These are phyloP conservation scores for Monosporascus sp. DNA, from an alignment of 2,329 filamentous ascomycete genomes.

Conservation along the genomic window DNA sequence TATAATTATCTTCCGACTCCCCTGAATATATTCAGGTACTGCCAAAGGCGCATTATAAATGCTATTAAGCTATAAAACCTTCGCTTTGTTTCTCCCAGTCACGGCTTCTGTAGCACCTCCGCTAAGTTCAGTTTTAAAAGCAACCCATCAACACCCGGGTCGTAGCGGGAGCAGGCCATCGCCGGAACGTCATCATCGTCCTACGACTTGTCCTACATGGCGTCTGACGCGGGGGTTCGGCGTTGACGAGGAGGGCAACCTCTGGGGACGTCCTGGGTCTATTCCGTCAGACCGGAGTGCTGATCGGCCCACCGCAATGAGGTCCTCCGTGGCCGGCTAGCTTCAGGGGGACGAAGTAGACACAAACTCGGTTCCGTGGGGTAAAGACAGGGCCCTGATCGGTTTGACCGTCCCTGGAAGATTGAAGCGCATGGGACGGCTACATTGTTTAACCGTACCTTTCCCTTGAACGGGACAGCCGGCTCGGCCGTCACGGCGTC, in stretches of 20 bases:
- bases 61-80: too few relatives aligned
- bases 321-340: background rate
- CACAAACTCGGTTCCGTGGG: slow-evolving; percentile 14
- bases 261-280: slow-evolving; percentile 32
- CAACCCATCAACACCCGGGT: slow-evolving; percentile 23
- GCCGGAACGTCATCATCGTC: slow-evolving; percentile 29
- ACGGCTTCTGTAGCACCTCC: too few relatives aligned
- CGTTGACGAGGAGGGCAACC: slow-evolving; percentile 26
- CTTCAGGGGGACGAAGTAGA: slow-evolving; percentile 10
- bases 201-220: slow-evolving; percentile 31
- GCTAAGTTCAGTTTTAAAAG: too few relatives aligned
- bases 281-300: slow-evolving; percentile 31
- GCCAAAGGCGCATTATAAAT: too few relatives aligned
- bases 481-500: too few relatives aligned
- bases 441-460: slow-evolving; percentile 11
- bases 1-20: too few relatives aligned
- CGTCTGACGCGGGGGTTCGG: slow-evolving; percentile 31
- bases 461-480: slow-evolving; percentile 10
- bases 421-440: background rate
- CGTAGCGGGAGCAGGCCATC: slow-evolving; percentile 29
- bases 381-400: slow-evolving; percentile 4
- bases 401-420: too few relatives aligned
- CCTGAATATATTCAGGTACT: too few relatives aligned
- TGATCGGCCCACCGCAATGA: slow-evolving; percentile 21
- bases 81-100: too few relatives aligned